These are phyloP conservation scores for Diaporthe humulicola DNA, from an alignment of 2,329 filamentous ascomycete genomes.

Conservation along the genomic window DNA sequence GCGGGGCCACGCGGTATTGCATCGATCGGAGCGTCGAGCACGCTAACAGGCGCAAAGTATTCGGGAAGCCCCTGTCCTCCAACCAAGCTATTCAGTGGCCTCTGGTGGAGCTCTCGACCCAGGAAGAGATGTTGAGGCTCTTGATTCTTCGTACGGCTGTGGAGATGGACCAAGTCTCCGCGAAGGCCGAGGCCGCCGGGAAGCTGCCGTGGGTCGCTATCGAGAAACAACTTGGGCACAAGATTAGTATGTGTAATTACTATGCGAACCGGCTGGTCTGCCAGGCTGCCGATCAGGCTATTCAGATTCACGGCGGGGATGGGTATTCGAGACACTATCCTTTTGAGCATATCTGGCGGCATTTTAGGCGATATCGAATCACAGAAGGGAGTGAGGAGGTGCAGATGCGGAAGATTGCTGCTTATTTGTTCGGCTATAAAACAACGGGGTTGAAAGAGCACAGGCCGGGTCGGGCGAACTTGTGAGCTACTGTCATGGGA, in stretches of 20 bases:
- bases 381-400: slow-evolving; percentile 2
- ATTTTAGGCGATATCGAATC: neutral
- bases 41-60: neutral
- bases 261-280: neutral
- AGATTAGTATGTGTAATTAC: neutral
- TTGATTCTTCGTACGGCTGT: neutral
- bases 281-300: neutral
- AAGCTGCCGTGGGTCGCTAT: neutral
- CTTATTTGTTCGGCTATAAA: neutral
- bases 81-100: neutral
- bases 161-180: neutral
- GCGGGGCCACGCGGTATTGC: neutral
- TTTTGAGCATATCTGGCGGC: neutral
- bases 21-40: neutral
- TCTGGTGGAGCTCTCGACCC: neutral
- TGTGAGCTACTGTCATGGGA: neutral
- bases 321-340: neutral
- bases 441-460: neutral
- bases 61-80: neutral
- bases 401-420: neutral
- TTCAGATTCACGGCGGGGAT: neutral
- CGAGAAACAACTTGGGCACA: neutral
- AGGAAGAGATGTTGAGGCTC: neutral
- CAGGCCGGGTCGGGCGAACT: neutral
- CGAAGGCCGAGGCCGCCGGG: neutral